A percentile compares a stretch with the other conserved stretches of the same genome.
Evolutionary conservation across 1,139 yeast species (phyloP).

Genomic region (Debaryomycetaceae sp.): DNA sequence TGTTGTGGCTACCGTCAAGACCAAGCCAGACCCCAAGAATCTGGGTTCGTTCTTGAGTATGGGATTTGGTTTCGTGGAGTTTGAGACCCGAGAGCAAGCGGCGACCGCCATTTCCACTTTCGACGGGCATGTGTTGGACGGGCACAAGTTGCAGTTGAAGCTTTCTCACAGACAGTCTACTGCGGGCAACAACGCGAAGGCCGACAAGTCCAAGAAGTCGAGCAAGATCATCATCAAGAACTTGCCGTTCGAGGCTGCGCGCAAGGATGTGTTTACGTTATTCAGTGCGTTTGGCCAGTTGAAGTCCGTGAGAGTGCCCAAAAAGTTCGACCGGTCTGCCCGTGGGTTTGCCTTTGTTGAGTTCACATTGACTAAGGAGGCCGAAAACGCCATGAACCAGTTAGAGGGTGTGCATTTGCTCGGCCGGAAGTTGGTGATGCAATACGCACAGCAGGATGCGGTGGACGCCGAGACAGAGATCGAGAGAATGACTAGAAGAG

Average conservation of each 20-base stretch:
- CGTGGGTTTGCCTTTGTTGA: slow-evolving; percentile 99
- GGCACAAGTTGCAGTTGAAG: slow-evolving; percentile 86
- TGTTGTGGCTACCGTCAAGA: slow-evolving; percentile 77
- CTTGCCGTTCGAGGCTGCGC: slow-evolving; percentile 92
- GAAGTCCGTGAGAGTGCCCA: slow-evolving; percentile 93
- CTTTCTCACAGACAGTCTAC: slow-evolving; percentile 66
- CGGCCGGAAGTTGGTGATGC: slow-evolving; percentile 95
- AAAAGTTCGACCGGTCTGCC: slow-evolving; percentile 90
- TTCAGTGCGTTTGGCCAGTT: slow-evolving; percentile 93
- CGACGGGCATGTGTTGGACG: slow-evolving; percentile 81
- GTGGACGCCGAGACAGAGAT: slow-evolving; percentile 87
- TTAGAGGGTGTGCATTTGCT: slow-evolving; percentile 93
- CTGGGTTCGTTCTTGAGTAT: slow-evolving; percentile 67
- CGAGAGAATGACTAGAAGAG: slow-evolving; percentile 83
- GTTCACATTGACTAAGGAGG: slow-evolving; percentile 83
- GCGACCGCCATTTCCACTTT: slow-evolving; percentile 66
- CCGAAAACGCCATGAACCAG: slow-evolving; percentile 93
- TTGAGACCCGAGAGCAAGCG: slow-evolving; percentile 75
- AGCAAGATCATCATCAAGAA: slow-evolving; percentile 90
- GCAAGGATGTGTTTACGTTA: slow-evolving; percentile 85
- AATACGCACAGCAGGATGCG: slow-evolving; percentile 81
- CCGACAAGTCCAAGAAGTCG: slow-evolving; percentile 38
- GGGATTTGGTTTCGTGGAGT: slow-evolving; percentile 98
- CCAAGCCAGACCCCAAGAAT: slow-evolving; percentile 83
- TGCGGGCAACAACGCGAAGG: slow-evolving; percentile 16